Evolutionary conservation across 2,329 filamentous ascomycete species (phyloP).

Genomic region (Monosporascus sp.): DNA sequence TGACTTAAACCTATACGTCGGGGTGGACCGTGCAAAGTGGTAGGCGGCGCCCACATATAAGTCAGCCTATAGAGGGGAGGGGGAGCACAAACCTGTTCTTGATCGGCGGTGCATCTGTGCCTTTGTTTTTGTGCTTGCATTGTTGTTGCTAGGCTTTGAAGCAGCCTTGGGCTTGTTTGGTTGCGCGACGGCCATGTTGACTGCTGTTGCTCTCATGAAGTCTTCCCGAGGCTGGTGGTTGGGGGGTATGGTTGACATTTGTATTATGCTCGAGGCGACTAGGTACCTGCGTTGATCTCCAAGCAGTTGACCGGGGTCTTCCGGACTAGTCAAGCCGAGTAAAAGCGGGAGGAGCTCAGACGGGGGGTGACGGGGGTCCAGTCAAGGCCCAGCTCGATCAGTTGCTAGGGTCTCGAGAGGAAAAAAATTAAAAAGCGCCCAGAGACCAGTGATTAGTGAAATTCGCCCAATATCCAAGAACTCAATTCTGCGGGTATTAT

Average conservation of each 20-base stretch:
- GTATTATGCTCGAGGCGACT: conserved; percentile 33
- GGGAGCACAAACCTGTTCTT: conserved; percentile 71
- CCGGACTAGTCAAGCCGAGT: conserved; percentile 28
- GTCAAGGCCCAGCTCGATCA: conserved; percentile 28
- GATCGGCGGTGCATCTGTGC: conserved; percentile 90
- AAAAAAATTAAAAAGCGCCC: conserved; percentile 21
- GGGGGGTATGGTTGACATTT: conserved; percentile 65
- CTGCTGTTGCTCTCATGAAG: conserved; percentile 43
- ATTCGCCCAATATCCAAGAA: conserved; percentile 23
- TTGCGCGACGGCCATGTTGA: conserved; percentile 59
- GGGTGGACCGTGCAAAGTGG: conserved; percentile 10
- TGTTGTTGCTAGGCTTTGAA: conserved; percentile 43
- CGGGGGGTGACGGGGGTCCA: conserved; percentile 23
- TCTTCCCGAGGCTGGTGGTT: conserved; percentile 42
- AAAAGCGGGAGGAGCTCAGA: conserved; percentile 35
- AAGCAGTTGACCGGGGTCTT: conserved; percentile 21
- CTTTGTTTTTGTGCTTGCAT: conserved; percentile 59
- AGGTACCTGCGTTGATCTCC: conserved; percentile 38
- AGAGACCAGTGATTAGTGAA: conserved; percentile 27
- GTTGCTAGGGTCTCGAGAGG: conserved; percentile 25
- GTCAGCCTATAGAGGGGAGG: conserved; percentile 10
- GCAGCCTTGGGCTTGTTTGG: conserved; percentile 53
- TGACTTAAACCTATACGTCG: conserved; percentile 14
- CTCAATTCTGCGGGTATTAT: conserved; percentile 20
- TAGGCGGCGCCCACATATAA: conserved; percentile 4